A percentile compares a stretch with the other conserved stretches of the same genome.
phyloP scores from a whole-genome alignment of 768 basidiomycete genomes.

The Naganishia vaughanmartiniae region DNA sequence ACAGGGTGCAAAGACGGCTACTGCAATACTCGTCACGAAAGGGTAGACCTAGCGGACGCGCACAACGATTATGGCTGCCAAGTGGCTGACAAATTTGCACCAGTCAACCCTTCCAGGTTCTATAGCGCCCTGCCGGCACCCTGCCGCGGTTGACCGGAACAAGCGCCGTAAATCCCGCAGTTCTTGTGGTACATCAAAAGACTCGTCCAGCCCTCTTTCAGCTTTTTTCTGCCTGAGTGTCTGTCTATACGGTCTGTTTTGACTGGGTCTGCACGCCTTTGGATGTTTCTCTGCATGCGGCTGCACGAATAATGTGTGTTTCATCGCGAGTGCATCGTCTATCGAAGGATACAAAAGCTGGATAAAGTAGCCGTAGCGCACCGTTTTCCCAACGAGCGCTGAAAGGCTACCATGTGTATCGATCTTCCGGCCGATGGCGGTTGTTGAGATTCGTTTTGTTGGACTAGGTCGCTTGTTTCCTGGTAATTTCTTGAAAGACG shows the following conservation, averaged over 20 bases:
- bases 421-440: too few species aligned
- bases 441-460: too few species aligned
- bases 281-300: too few species aligned
- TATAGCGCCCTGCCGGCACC: background rate
- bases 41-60: background rate
- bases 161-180: too few species aligned
- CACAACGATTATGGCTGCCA: background rate
- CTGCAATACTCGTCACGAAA: background rate
- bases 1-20: background rate
- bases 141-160: too few species aligned
- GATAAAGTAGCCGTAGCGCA: too few species aligned
- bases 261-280: too few species aligned
- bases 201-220: background rate
- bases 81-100: background rate
- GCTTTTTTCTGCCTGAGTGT: background rate
- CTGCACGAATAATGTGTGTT: constrained; percentile 3
- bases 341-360: constrained; percentile 24
- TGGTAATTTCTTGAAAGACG: too few species aligned
- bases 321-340: constrained; percentile 19
- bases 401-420: too few species aligned
- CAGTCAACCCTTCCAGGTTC: background rate
- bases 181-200: background rate
- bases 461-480: too few species aligned
- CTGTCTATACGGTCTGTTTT: background rate
- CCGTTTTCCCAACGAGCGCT: too few species aligned